These are phyloP conservation scores for Pseudocercospora cruenta DNA, from an alignment of 2,329 filamentous ascomycete genomes.

Conservation along the genomic window DNA sequence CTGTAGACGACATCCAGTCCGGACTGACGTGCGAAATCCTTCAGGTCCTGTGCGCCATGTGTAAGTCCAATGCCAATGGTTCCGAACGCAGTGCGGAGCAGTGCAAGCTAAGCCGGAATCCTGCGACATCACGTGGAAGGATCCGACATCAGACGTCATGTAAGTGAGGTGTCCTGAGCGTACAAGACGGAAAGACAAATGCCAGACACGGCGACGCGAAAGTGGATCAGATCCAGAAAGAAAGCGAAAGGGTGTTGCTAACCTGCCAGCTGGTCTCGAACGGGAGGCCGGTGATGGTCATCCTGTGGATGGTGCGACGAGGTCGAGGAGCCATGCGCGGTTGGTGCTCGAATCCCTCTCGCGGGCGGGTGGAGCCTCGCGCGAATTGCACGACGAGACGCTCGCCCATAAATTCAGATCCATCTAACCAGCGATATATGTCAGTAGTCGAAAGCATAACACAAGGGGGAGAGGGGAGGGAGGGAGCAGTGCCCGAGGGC, in stretches of 20 bases:
- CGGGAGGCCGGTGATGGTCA: constrained; percentile 96
- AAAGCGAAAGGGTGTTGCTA: constrained; percentile 60
- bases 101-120: constrained; percentile 28
- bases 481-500: constrained; percentile 22
- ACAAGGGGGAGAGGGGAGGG: constrained; percentile 13
- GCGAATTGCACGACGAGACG: constrained; percentile 98
- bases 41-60: constrained; percentile 78
- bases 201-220: not conserved
- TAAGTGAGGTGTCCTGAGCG: not conserved
- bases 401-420: constrained; percentile 96
- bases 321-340: constrained; percentile 76
- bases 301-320: constrained; percentile 90
- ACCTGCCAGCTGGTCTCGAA: constrained; percentile 99
- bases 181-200: not conserved
- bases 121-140: constrained; percentile 9
- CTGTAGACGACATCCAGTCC: constrained; percentile 98
- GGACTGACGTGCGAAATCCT: constrained; percentile 98
- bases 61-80: constrained; percentile 30
- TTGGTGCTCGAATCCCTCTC: constrained; percentile 64
- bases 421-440: constrained; percentile 65
- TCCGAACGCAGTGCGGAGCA: constrained; percentile 11
- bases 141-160: not conserved
- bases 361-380: constrained; percentile 73
- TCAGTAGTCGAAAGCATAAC: constrained; percentile 36
- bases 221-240: constrained; percentile 40